A percentile compares a stretch with the other conserved stretches of the same genome.
Evolutionary conservation across 352 stramenopile genomes (phyloP).

Genomic region (Phytopythium delawarense): DNA sequence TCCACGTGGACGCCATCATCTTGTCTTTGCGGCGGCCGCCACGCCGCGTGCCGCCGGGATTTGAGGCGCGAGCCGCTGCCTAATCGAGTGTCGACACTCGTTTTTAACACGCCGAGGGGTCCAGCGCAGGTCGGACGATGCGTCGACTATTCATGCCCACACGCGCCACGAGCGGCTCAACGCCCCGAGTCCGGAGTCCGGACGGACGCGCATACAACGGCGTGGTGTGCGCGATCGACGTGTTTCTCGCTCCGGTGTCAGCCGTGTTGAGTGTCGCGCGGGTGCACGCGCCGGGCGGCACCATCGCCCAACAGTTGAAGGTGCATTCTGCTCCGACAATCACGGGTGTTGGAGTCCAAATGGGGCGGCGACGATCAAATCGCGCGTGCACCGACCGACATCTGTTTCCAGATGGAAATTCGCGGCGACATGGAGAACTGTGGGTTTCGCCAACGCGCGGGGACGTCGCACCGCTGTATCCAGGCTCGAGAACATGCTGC

Average conservation of each 20-base stretch:
- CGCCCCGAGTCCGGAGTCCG: too few relatives aligned
- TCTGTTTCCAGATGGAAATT: constrained; percentile 2
- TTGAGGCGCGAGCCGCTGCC: background rate
- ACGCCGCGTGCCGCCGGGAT: constrained; percentile 2
- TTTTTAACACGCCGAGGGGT: background rate
- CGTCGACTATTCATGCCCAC: constrained; percentile 6
- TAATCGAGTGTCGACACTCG: background rate
- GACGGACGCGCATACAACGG: background rate
- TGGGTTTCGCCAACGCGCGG: background rate
- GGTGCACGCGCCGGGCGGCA: too few relatives aligned
- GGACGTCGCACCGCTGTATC: background rate
- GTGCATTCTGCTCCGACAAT: background rate
- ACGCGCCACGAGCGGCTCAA: background rate
- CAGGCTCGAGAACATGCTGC: background rate
- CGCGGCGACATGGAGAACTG: background rate
- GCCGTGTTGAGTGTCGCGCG: background rate
- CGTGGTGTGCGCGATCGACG: background rate
- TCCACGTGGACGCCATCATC: background rate
- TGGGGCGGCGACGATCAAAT: constrained; percentile 3
- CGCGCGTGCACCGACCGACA: background rate
- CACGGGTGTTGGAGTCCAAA: background rate
- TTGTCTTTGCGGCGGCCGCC: background rate
- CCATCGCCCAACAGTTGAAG: constrained; percentile 1
- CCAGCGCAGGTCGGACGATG: background rate
- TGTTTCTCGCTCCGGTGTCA: constrained; percentile 1